A percentile compares a stretch with the other conserved stretches of the same genome.
Conservation (phyloP, 2,329 filamentous ascomycete species). For the Ampelomyces quisqualis region DNA sequence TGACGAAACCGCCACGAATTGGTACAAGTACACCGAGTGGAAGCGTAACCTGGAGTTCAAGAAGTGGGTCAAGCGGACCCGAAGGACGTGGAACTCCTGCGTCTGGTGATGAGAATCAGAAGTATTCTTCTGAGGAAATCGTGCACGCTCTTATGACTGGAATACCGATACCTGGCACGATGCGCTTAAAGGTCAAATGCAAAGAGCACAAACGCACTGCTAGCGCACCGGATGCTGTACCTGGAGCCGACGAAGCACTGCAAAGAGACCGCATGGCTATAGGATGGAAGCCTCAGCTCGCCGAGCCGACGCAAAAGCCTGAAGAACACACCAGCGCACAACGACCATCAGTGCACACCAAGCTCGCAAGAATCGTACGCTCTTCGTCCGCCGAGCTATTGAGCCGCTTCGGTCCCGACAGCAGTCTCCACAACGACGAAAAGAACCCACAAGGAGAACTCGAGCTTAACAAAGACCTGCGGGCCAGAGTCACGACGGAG, state of each 20-base stretch:
- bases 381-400: constrained; percentile 20
- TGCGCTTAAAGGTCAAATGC: not conserved
- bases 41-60: constrained; percentile 25
- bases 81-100: constrained; percentile 12
- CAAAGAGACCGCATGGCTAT: constrained; percentile 10
- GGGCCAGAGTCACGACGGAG: constrained; percentile 5
- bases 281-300: constrained; percentile 21
- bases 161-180: constrained; percentile 19
- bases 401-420: constrained; percentile 23
- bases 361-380: constrained; percentile 4
- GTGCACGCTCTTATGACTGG: constrained; percentile 28
- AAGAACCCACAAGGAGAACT: constrained; percentile 8
- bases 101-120: constrained; percentile 6
- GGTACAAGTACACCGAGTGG: constrained; percentile 22
- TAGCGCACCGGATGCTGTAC: constrained; percentile 20
- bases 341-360: not conserved
- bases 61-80: constrained; percentile 22
- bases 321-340: not conserved
- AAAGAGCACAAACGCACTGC: constrained; percentile 12
- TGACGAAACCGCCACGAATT: constrained; percentile 35
- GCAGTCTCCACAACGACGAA: constrained; percentile 16
- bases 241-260: constrained; percentile 7
- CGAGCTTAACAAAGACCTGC: constrained; percentile 14
- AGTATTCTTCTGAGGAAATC: constrained; percentile 19
- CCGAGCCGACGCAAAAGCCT: constrained; percentile 1